A percentile compares a stretch with the other conserved stretches of the same genome.
phyloP scores from a whole-genome alignment of 78 protist genomes.

The Dictyostelium firmibasis region DNA sequence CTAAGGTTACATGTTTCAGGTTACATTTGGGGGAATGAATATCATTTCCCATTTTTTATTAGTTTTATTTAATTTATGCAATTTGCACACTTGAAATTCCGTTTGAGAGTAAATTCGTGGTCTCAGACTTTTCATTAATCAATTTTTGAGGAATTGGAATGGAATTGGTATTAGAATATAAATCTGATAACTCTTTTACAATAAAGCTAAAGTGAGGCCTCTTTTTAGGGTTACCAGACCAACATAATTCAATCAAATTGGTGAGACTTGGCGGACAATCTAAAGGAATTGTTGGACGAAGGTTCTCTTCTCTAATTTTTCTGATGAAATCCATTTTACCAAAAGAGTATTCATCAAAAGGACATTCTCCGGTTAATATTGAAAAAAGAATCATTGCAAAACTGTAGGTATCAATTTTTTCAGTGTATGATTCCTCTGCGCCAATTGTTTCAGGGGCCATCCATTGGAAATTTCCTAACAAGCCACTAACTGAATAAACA shows the following conservation, averaged over 20 bases:
- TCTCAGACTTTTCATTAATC: not conserved
- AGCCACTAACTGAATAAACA: conserved; percentile 43
- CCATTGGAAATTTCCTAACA: conserved; percentile 54
- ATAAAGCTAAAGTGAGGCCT: conserved; percentile 29
- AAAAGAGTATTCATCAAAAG: conserved; percentile 53
- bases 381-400: conserved; percentile 69
- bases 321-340: conserved; percentile 48
- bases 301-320: conserved; percentile 59
- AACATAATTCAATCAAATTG: conserved; percentile 38
- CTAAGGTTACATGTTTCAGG: too few relatives aligned
- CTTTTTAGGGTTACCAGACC: conserved; percentile 56
- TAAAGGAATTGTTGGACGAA: conserved; percentile 62
- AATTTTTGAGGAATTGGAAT: not conserved
- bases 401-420: conserved; percentile 72
- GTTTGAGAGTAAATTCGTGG: not conserved
- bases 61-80: not conserved
- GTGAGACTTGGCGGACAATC: conserved; percentile 25
- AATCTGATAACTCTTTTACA: conserved; percentile 37
- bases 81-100: not conserved
- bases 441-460: conserved; percentile 84
- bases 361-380: conserved; percentile 32
- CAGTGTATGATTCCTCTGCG: conserved; percentile 67
- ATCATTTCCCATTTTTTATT: not conserved
- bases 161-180: not conserved
- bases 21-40: not conserved